A percentile compares a stretch with the other conserved stretches of the same genome.
Conservation (phyloP, 495 filamentous ascomycete species). For the Annulohypoxylon moriforme region DNA sequence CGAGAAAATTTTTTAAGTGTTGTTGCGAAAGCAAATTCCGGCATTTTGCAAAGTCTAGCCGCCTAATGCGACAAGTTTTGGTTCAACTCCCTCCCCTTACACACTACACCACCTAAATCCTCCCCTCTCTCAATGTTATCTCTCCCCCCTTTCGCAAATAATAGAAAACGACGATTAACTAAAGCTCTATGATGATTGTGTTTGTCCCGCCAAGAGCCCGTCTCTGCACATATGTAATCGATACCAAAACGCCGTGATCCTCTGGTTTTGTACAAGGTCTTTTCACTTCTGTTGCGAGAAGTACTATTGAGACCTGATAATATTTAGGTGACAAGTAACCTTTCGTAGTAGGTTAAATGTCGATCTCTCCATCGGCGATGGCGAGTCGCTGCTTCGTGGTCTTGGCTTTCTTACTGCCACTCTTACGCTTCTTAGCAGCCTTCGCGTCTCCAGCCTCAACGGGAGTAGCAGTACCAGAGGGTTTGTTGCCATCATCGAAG, state of each 20-base stretch:
- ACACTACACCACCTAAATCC: neutral
- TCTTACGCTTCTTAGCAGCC: slow-evolving; percentile 60
- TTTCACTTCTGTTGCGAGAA: slow-evolving; percentile 14
- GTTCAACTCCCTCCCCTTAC: neutral
- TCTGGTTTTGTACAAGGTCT: slow-evolving; percentile 41
- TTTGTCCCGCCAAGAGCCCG: slow-evolving; percentile 23
- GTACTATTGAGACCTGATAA: neutral
- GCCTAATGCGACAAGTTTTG: slow-evolving; percentile 21
- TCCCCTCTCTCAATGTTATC: neutral
- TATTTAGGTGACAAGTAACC: neutral
- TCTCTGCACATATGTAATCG: slow-evolving; percentile 15
- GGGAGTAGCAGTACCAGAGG: slow-evolving; percentile 85
- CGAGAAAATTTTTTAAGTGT: slow-evolving; percentile 5
- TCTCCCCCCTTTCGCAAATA: slow-evolving; percentile 6
- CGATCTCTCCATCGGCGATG: slow-evolving; percentile 81
- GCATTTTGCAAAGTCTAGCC: slow-evolving; percentile 30
- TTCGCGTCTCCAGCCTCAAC: slow-evolving; percentile 65
- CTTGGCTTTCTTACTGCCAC: slow-evolving; percentile 87
- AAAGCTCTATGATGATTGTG: slow-evolving; percentile 35
- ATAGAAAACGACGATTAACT: slow-evolving; percentile 39
- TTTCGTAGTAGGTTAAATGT: slow-evolving; percentile 40
- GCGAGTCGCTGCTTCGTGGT: slow-evolving; percentile 88
- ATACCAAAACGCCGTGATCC: slow-evolving; percentile 36
- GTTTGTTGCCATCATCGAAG: slow-evolving; percentile 87
- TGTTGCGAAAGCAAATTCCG: slow-evolving; percentile 12